Base-by-base conservation (phyloP, 805 yeast genomes). In the Metschnikowia aberdeeniae region DNA sequence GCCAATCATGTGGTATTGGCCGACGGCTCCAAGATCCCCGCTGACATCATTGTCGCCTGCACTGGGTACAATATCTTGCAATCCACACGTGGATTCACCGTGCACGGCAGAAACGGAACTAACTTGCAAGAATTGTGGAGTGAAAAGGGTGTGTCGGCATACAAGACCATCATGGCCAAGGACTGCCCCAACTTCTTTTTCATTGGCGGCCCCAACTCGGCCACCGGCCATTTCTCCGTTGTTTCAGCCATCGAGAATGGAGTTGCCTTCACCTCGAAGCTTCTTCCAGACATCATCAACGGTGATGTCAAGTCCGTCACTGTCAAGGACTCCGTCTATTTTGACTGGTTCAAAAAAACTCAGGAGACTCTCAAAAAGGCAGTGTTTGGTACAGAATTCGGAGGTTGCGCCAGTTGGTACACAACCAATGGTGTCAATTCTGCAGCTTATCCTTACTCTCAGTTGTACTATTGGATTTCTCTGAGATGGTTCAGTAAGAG, bases 371-470 rank as follows among this genome's bases (percentile, higher is more conserved):
- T 68, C 47, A 44, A 41, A 32, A 52, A 47, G 37, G 50, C 64
- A 5, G 73, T 70, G 1, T 70, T 61, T 51, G 75, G 75, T 3
- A 55, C 67, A 7, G 45, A 51, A 3, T 66, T 64, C 45, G 75
- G 74, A 3, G 75, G 75, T 1, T 70, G 75, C 49, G 53, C 52
- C 10, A 60, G 72, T n/a, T 70, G 75, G 74, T 70, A 69, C 44
- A 20, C 64, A 1, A 44, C 52, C 29, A 56, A 48, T 17, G 64
- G 63, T 11, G 42, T 53, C 43, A 70, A 70, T 47, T 51, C 58
- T 30, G 59, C 72, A 10, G 62, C 69, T 3, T 70, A 67, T 44
- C 72, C 73, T 1, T 66, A 58, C 47, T 62, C 70, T 11, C 75
- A 70, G 51, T 12, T 66, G 10, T 46, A 52, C 29, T 67, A 51